Conservation (phyloP, 169 alveolate species). For the Plasmodium inui region DNA sequence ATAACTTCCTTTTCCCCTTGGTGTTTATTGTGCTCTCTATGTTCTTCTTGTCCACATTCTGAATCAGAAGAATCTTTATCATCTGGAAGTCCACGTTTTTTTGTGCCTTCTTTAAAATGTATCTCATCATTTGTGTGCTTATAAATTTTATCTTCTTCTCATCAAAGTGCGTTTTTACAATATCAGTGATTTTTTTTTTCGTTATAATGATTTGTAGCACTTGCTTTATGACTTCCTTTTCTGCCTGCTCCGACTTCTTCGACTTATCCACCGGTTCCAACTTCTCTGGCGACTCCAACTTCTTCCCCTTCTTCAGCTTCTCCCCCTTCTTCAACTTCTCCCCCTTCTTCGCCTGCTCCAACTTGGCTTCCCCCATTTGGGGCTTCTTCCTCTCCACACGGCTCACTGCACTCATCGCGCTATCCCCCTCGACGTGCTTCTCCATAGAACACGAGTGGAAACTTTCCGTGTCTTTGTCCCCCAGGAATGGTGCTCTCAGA, state of each 20-base stretch:
- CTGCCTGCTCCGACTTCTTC: neutral
- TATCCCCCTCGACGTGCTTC: neutral
- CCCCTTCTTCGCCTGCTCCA: neutral
- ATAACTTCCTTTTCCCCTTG: constrained; percentile 18
- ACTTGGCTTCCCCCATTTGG: neutral
- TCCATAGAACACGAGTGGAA: neutral
- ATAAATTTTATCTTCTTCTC: neutral
- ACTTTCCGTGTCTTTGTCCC: neutral
- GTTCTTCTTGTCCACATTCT: constrained; percentile 27
- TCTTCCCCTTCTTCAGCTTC: neutral
- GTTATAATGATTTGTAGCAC: constrained; percentile 25
- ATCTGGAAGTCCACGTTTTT: constrained; percentile 7
- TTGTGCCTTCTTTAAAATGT: constrained; percentile 14
- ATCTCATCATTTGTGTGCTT: constrained; percentile 11
- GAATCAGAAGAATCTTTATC: neutral
- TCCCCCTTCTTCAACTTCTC: neutral
- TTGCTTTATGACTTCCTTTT: neutral
- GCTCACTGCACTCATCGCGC: neutral
- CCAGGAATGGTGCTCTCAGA: neutral
- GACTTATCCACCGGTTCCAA: neutral
- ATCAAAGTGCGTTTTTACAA: constrained; percentile 1
- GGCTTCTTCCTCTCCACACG: neutral
- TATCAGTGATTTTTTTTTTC: constrained; percentile 10
- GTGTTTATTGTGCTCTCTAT: constrained; percentile 4
- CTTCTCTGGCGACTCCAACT: neutral